Percentiles rank a stretch among this genome's conserved stretches.
Evolutionary conservation across 1,139 yeast genomes (phyloP).

Genomic region (Sugiyamaella novakii): DNA sequence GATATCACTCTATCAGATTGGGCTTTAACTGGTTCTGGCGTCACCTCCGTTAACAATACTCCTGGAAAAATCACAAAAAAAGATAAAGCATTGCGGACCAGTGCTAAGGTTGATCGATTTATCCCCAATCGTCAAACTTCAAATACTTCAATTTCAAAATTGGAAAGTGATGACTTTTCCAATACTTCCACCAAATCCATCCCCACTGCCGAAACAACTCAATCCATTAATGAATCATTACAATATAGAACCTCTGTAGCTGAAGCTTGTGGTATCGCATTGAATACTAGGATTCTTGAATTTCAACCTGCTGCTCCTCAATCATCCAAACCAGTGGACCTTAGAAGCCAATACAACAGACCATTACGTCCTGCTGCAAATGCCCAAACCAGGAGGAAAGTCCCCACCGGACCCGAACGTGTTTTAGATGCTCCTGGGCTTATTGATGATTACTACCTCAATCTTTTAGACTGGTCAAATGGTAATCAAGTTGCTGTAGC

Average conservation of each 20-base stretch:
- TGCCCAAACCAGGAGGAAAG: conserved; percentile 62
- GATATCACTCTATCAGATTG: conserved; percentile 46
- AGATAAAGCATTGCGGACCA: conserved; percentile 34
- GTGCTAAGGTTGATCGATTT: conserved; percentile 46
- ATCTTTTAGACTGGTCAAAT: conserved; percentile 84
- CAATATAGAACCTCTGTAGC: conserved; percentile 82
- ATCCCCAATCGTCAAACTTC: conserved; percentile 57
- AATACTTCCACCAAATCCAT: conserved; percentile 12
- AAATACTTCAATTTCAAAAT: conserved; percentile 45
- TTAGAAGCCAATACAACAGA: conserved; percentile 48
- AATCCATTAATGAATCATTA: conserved; percentile 18
- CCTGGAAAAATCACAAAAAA: conserved; percentile 32
- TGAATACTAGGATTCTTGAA: conserved; percentile 80
- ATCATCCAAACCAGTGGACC: conserved; percentile 57
- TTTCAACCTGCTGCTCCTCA: conserved; percentile 89
- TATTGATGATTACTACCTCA: conserved; percentile 88
- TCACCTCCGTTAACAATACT: conserved; percentile 27
- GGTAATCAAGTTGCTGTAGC: conserved; percentile 88
- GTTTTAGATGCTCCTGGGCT: conserved; percentile 97
- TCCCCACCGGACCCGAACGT: conserved; percentile 88
- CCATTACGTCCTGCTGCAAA: conserved; percentile 53
- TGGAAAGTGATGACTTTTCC: conserved; percentile 32
- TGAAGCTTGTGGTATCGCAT: conserved; percentile 88
- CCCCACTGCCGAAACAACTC: conserved; percentile 6
- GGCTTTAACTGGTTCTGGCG: conserved; percentile 36